phyloP scores from a whole-genome alignment of 257 asterid species.

The Leonotis leonurus region DNA sequence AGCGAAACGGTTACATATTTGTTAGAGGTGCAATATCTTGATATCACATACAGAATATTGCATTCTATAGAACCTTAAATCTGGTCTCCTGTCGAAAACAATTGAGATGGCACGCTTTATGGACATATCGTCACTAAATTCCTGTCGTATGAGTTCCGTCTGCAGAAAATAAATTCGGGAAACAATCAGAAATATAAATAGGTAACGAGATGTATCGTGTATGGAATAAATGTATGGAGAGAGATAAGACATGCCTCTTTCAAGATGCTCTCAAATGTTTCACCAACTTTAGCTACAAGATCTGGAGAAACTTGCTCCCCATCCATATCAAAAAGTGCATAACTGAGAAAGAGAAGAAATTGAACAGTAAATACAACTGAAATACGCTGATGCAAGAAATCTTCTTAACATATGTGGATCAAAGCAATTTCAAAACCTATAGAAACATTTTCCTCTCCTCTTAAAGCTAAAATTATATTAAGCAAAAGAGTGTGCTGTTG shows the following conservation, averaged over 20 bases:
- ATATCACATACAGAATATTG: not conserved
- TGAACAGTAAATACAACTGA: not conserved
- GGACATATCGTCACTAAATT: conserved; percentile 66
- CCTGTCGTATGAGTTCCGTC: conserved; percentile 70
- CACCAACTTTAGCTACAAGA: conserved; percentile 73
- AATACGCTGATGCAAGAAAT: not conserved
- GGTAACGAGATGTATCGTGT: not conserved
- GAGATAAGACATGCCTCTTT: conserved; percentile 49
- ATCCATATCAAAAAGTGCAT: conserved; percentile 83
- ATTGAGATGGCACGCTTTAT: conserved; percentile 67
- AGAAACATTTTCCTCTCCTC: not conserved
- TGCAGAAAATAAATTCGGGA: conserved; percentile 19
- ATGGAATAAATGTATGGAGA: not conserved
- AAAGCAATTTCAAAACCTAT: not conserved
- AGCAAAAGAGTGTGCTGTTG: not conserved
- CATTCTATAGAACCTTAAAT: conserved; percentile 49
- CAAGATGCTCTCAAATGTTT: conserved; percentile 76
- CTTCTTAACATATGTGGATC: not conserved
- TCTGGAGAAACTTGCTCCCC: conserved; percentile 90
- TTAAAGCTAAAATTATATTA: not conserved
- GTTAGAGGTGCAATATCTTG: not conserved
- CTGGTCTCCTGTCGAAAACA: conserved; percentile 79
- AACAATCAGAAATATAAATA: conserved; percentile 6
- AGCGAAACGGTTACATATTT: not conserved
- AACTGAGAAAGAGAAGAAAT: conserved; percentile 33